Percentiles rank a stretch among this genome's conserved stretches.
Conservation (phyloP, 352 stramenopile species). For the Globisporangium carolinianum region DNA sequence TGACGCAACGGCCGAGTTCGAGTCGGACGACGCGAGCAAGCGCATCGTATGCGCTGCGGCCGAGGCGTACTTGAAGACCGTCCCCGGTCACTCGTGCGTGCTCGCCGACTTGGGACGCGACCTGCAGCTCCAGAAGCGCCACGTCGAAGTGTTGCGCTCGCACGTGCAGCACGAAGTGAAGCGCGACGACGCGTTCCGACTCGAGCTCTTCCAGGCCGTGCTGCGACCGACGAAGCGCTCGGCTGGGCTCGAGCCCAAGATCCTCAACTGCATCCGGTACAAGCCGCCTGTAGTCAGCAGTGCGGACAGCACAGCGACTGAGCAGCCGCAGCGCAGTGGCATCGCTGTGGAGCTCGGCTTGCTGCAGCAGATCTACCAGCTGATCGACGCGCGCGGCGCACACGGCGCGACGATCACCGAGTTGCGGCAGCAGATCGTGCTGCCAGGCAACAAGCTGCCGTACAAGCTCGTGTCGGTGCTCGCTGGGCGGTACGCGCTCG, state of each 20-base stretch:
- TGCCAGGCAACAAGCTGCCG: conserved; percentile 68
- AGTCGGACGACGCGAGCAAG: conserved; percentile 78
- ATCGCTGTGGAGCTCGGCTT: conserved; percentile 64
- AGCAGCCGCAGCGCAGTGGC: conserved; percentile 15
- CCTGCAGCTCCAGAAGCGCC: conserved; percentile 56
- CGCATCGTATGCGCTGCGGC: conserved; percentile 48
- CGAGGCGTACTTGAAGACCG: conserved; percentile 50
- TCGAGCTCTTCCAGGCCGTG: conserved; percentile 75
- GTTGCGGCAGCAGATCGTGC: conserved; percentile 58
- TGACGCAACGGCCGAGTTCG: conserved; percentile 62
- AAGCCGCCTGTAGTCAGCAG: conserved; percentile 18
- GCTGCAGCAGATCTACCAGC: conserved; percentile 58
- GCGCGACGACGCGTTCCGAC: conserved; percentile 38
- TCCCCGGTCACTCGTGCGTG: conserved; percentile 57
- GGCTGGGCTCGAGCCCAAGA: conserved; percentile 49
- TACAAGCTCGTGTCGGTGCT: conserved; percentile 72
- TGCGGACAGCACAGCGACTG: not conserved
- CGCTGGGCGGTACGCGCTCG: conserved; percentile 61
- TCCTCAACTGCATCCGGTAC: conserved; percentile 78
- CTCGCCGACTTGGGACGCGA: conserved; percentile 66
- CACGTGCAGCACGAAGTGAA: conserved; percentile 71
- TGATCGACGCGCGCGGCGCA: conserved; percentile 62
- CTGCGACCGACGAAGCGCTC: conserved; percentile 47
- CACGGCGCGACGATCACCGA: conserved; percentile 69
- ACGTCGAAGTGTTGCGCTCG: conserved; percentile 54